phyloP scores from a whole-genome alignment of 208 protist genomes.

The Tritrichomonas musculus region DNA sequence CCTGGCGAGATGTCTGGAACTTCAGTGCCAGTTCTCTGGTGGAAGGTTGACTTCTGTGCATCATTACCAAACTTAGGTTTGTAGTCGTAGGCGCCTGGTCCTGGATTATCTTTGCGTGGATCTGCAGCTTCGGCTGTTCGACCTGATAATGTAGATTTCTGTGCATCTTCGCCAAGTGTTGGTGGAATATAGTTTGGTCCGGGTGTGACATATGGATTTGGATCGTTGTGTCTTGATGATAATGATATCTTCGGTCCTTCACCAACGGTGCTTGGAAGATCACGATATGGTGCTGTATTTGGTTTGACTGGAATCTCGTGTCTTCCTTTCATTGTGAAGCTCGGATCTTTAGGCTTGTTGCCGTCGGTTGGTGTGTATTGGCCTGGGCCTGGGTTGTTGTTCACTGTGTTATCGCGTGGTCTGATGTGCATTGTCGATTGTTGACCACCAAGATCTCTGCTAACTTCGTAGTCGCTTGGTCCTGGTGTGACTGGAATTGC shows the following conservation, averaged over 20 bases:
- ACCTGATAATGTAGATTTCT: not conserved
- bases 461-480: not conserved
- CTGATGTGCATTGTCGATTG: not conserved
- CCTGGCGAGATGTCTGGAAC: not conserved
- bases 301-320: not conserved
- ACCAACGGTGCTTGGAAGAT: not conserved
- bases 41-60: not conserved
- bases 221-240: not conserved
- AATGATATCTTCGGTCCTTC: slow-evolving; percentile 1
- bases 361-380: no score
- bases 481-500: not conserved
- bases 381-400: not conserved
- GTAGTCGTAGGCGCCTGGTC: not conserved
- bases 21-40: not conserved
- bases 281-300: not conserved
- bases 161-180: not conserved
- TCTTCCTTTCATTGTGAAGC: not conserved
- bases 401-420: not conserved
- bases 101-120: not conserved
- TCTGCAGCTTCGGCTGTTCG: not conserved
- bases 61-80: not conserved
- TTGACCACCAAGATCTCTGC: not conserved
- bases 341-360: not conserved
- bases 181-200: slow-evolving; percentile 9
- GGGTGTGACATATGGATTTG: not conserved